Evolutionary conservation across 1,284 basidiomycete genomes (phyloP).

Genomic region (Xerocomus cyaneibrunnescens): DNA sequence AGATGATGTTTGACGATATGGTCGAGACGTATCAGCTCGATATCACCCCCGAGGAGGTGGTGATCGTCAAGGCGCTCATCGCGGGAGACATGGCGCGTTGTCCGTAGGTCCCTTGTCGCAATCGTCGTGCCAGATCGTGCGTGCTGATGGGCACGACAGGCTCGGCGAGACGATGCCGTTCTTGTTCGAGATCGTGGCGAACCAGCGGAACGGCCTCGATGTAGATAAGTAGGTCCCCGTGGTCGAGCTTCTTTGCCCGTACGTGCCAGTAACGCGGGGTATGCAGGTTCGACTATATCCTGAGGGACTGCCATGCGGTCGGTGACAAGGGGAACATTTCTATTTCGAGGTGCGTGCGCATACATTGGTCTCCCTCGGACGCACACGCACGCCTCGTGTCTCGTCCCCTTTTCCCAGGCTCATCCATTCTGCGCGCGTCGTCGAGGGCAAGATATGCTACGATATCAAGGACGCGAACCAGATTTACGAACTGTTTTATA

Average conservation of each 20-base stretch:
- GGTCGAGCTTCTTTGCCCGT: background rate
- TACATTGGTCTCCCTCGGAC: background rate
- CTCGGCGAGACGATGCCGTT: conserved; percentile 46
- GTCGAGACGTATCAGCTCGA: conserved; percentile 44
- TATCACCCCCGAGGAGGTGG: conserved; percentile 39
- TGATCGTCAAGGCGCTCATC: conserved; percentile 56
- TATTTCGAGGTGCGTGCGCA: conserved; percentile 31
- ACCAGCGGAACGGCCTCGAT: conserved; percentile 74
- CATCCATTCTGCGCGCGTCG: conserved; percentile 69
- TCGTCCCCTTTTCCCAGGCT: conserved; percentile 43
- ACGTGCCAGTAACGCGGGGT: too few species aligned
- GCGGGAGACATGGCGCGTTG: conserved; percentile 42
- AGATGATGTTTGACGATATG: conserved; percentile 61
- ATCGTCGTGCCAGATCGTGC: background rate
- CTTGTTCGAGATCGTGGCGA: conserved; percentile 73
- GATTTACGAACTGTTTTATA: conserved; percentile 69
- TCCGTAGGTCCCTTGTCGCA: conserved; percentile 29
- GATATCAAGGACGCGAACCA: conserved; percentile 76
- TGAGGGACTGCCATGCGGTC: conserved; percentile 66
- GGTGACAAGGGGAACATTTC: conserved; percentile 63
- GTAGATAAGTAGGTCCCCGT: conserved; percentile 64
- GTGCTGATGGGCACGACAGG: conserved; percentile 10
- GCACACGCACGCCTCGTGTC: background rate
- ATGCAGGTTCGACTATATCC: conserved; percentile 73
- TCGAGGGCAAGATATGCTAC: conserved; percentile 72